Evolutionary conservation across 208 protist species (phyloP), one percentile per base, ranked within the genome.

Genomic region (Novymonas esmeraldas): DNA sequence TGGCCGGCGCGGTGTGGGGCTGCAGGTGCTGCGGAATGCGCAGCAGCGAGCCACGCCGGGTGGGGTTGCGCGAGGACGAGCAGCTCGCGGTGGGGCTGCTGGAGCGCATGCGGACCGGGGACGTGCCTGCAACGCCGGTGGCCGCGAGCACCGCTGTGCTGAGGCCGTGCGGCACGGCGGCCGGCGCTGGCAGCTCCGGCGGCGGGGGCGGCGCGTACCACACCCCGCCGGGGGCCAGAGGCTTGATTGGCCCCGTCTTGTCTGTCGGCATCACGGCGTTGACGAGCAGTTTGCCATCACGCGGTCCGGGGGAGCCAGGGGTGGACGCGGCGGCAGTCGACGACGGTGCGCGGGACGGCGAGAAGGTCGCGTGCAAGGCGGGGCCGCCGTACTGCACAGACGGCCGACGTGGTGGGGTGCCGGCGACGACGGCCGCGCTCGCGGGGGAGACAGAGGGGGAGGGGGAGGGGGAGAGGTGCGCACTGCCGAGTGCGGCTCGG

Each of bases 251-350:
- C 18, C 64, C 64, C 4, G 64, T 58, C 59, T 74, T 81, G 39
- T 73, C 62, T 13, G 70, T 58, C 41, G 76, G 64, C 64, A 78
- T 74, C 28, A 78, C 65, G n/a, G 64, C 59, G 33, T 78, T 78
- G 26, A 81, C 70, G 14, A 78, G 52, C 26, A 78, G 34, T 33
- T 63, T 69, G 62, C 56, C 26, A 6, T 69, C 60, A 14, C 61
- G 55, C 16, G 61, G 31, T 24, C 20, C 36, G 11, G 41, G 31
- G 39, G 31, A 4, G 22, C 49, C 22, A 1, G 59, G 18, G 28
- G 22, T 70, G 28, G 16, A 31, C 41, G 58, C 45, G 2, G 49
- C 38, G 6, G 62, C 46, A 48, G 36, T 68, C 24, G 64, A 51
- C 39, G 72, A 78, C 3, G 64, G 50, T 6, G 38, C 36, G 16